These are phyloP conservation scores for Tolypocladium pustulatum DNA, from an alignment of 2,329 filamentous ascomycete species.

Conservation along the genomic window DNA sequence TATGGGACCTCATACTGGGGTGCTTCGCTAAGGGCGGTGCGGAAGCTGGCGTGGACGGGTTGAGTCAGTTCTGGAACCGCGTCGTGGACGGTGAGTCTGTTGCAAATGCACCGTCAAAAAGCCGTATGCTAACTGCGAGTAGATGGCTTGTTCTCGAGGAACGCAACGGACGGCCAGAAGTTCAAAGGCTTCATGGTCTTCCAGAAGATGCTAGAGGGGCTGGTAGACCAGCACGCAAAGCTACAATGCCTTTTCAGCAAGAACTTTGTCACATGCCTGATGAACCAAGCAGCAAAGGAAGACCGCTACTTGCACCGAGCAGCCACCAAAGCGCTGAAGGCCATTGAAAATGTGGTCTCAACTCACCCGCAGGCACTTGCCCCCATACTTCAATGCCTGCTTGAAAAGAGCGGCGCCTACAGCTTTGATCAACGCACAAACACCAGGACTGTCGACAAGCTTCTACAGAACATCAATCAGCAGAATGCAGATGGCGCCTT, in stretches of 20 bases:
- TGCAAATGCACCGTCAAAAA: not conserved
- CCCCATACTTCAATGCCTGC: conserved; percentile 54
- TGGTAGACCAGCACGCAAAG: conserved; percentile 33
- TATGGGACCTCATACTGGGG: conserved; percentile 71
- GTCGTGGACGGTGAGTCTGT: conserved; percentile 67
- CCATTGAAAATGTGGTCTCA: conserved; percentile 55
- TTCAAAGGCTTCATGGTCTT: conserved; percentile 87
- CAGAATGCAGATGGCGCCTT: conserved; percentile 45
- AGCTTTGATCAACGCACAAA: conserved; percentile 83
- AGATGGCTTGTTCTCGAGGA: conserved; percentile 77
- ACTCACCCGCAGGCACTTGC: conserved; percentile 48
- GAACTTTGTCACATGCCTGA: conserved; percentile 71
- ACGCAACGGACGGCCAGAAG: conserved; percentile 79
- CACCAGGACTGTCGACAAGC: conserved; percentile 70
- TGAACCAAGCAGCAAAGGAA: conserved; percentile 70
- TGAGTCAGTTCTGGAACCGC: conserved; percentile 75
- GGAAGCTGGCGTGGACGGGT: conserved; percentile 31
- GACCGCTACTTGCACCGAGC: conserved; percentile 73
- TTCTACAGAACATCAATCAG: conserved; percentile 51
- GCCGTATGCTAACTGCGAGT: conserved; percentile 11
- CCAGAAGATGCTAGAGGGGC: conserved; percentile 55
- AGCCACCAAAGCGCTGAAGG: conserved; percentile 64
- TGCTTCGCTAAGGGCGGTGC: conserved; percentile 32
- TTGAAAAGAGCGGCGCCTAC: conserved; percentile 58
- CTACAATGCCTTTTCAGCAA: conserved; percentile 62